Evolutionary conservation across 768 basidiomycete species (phyloP).

Genomic region (Ramaria sp.): DNA sequence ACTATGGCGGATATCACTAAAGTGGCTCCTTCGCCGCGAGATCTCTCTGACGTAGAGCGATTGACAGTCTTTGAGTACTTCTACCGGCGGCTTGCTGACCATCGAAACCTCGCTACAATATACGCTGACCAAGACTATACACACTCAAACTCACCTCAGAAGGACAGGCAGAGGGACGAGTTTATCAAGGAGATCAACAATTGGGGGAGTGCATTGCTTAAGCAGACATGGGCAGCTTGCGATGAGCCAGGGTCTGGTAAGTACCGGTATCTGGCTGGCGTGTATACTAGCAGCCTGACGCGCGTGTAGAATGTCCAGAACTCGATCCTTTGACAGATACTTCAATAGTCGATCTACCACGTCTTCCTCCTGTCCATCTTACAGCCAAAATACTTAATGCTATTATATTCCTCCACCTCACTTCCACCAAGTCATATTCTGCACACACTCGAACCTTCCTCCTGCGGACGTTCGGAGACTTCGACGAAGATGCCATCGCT

Average conservation of each 20-base stretch:
- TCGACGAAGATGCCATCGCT: slow-evolving; percentile 36
- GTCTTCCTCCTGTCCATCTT: slow-evolving; percentile 27
- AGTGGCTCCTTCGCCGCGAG: slow-evolving; percentile 24
- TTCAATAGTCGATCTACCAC: slow-evolving; percentile 29
- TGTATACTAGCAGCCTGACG: slow-evolving; percentile 15
- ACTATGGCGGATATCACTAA: slow-evolving; percentile 17
- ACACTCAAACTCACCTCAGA: slow-evolving; percentile 16
- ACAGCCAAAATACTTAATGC: slow-evolving; percentile 36
- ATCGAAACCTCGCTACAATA: slow-evolving; percentile 32
- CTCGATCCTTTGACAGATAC: slow-evolving; percentile 37
- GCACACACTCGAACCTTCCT: slow-evolving; percentile 37
- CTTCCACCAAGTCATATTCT: slow-evolving; percentile 37
- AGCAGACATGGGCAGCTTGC: slow-evolving; percentile 36
- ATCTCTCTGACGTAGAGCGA: slow-evolving; percentile 26
- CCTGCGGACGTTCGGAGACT: slow-evolving; percentile 25
- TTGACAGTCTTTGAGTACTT: slow-evolving; percentile 32
- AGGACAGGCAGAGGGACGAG: slow-evolving; percentile 15
- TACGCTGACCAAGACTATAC: slow-evolving; percentile 29
- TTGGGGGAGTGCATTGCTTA: slow-evolving; percentile 36
- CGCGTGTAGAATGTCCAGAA: slow-evolving; percentile 24
- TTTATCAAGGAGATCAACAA: slow-evolving; percentile 27
- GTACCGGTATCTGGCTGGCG: not conserved
- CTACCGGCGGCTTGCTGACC: slow-evolving; percentile 32
- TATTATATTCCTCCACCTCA: slow-evolving; percentile 41
- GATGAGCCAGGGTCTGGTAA: slow-evolving; percentile 29